Conservation (phyloP, 257 asterid genomes). For the Knoxia roxburghii region DNA sequence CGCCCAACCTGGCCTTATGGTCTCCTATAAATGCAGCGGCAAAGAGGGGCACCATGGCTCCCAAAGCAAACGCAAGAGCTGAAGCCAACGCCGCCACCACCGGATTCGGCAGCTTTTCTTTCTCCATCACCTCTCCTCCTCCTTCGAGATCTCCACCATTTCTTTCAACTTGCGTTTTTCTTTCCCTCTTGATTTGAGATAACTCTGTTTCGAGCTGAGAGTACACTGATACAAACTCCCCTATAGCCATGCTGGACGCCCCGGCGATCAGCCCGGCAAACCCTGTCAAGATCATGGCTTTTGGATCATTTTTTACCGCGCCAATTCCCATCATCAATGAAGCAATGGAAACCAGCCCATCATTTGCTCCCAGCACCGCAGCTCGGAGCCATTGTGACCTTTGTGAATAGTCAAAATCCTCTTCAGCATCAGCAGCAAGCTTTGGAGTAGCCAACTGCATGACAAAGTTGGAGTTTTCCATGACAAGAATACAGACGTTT, state of each 20-base stretch:
- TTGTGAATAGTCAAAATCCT: slow-evolving; percentile 43
- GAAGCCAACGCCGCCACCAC: slow-evolving; percentile 59
- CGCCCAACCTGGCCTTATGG: slow-evolving; percentile 41
- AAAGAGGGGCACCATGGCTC: slow-evolving; percentile 55
- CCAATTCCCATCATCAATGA: slow-evolving; percentile 74
- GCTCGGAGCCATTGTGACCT: slow-evolving; percentile 83
- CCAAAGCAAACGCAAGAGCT: slow-evolving; percentile 51
- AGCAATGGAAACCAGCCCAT: slow-evolving; percentile 61
- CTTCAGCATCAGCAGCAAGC: slow-evolving; percentile 13
- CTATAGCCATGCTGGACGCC: slow-evolving; percentile 81
- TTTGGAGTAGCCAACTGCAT: slow-evolving; percentile 27
- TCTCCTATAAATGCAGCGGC: slow-evolving; percentile 51
- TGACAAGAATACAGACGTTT: too few species aligned
- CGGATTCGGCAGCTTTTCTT: slow-evolving; percentile 58
- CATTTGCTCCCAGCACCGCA: slow-evolving; percentile 64
- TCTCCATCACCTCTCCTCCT: slow-evolving; percentile 7
- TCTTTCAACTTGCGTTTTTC: neutral
- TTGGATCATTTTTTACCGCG: slow-evolving; percentile 43
- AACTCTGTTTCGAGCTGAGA: slow-evolving; percentile 61
- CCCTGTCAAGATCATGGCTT: slow-evolving; percentile 54
- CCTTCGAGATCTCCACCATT: neutral
- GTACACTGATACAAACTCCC: slow-evolving; percentile 65
- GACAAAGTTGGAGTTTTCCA: slow-evolving; percentile 45
- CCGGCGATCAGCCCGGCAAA: slow-evolving; percentile 66
- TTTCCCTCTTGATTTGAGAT: slow-evolving; percentile 53